These are phyloP conservation scores for Pseudocercospora musae DNA, from an alignment of 2,329 filamentous ascomycete genomes.

Conservation along the genomic window DNA sequence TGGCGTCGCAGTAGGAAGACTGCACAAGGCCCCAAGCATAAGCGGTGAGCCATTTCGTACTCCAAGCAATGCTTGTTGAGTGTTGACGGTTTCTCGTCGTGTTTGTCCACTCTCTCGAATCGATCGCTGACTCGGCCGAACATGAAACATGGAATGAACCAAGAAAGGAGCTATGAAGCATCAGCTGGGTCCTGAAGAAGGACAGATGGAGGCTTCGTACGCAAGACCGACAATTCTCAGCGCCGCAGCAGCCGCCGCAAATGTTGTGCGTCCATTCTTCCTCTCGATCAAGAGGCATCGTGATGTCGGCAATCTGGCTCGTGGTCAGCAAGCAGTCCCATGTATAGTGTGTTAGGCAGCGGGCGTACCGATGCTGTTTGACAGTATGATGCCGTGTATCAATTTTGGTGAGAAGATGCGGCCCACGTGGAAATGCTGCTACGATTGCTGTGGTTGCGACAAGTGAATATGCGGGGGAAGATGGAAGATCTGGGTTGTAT, in stretches of 20 bases:
- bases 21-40: background rate
- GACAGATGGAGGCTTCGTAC: background rate
- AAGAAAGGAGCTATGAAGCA: background rate
- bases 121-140: background rate
- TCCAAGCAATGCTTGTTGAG: background rate
- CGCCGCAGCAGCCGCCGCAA: background rate
- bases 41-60: background rate
- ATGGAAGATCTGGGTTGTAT: background rate
- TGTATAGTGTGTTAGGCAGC: background rate
- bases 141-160: background rate
- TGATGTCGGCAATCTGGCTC: background rate
- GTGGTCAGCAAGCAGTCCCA: background rate
- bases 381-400: background rate
- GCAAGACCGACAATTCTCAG: background rate
- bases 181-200: background rate
- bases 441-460: background rate
- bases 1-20: background rate
- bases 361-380: background rate
- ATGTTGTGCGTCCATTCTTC: background rate
- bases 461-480: background rate
- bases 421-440: background rate
- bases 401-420: background rate
- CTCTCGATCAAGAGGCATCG: background rate
- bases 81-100: background rate
- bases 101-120: background rate